Evolutionary conservation across 1,284 basidiomycete genomes (phyloP), one percentile per base, ranked within the genome.

Genomic region (Sutorius eximius): DNA sequence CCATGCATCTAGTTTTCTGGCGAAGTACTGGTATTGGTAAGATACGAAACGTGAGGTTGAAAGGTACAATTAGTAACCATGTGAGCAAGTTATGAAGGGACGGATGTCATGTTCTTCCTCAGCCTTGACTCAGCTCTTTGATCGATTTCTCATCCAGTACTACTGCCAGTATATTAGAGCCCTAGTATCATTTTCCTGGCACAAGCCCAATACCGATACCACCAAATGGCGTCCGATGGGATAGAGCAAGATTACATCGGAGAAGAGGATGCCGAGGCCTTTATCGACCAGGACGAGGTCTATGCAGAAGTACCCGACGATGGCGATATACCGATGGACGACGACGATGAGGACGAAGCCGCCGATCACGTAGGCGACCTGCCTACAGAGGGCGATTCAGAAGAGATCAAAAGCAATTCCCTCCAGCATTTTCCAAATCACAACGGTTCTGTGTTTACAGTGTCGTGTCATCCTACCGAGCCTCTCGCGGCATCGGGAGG

Each of bases 401-500:
- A 66, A 37, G 56, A 63, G 24, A 60, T 59, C 46, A 79, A 83
- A 57, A 82, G 84, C 66, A 88, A 84, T 63, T 86, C 85, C 15
- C 75, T 89, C 12, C 86, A 86, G 65, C 79, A 81, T 55, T 92
- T 92, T 66, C 63, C 75, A 16, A 71, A 68, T 10, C 89, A 92
- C 68, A 66, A 69, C n/a, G 72, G 76, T 45, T 93, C 96, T 11
- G 90, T 98, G 47, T 99, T 98, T 70, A 76, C 87, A 44, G 77
- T 99, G 40, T 76, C 91, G 12, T 82, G 87, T 40, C 97, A 99
- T 71, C 94, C 95, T 1, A 86, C 87, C 32, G 85, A 90, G 52
- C 86, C 91, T 2, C 77, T 98, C 33, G 94, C 92, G 5, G 87
- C 87, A 27, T 94, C 93, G 1, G 97, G 97, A 32, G 96, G 95